Evolutionary conservation across 148 eudicot genomes (phyloP).

Genomic region (Selenicereus undatus): DNA sequence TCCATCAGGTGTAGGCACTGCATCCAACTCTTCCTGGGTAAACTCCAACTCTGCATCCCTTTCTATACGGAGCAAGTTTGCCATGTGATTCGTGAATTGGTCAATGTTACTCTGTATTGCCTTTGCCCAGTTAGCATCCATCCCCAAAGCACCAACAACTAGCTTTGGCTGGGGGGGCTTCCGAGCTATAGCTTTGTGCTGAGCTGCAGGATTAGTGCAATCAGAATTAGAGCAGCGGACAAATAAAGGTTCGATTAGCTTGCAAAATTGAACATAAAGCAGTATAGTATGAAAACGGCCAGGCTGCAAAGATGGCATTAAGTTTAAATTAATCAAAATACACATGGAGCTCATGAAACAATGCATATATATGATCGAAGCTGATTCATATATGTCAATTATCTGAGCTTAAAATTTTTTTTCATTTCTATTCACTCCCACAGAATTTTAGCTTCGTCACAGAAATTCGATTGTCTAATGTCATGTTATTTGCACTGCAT

Average conservation of each 20-base stretch:
- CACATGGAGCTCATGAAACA: not conserved
- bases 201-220: slow-evolving; percentile 48
- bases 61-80: slow-evolving; percentile 66
- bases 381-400: too few species aligned
- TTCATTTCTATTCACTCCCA: not conserved
- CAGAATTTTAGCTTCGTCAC: not conserved
- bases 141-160: slow-evolving; percentile 50
- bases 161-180: slow-evolving; percentile 50
- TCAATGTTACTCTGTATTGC: slow-evolving; percentile 64
- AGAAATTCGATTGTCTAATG: not conserved
- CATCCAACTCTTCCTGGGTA: slow-evolving; percentile 80
- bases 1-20: slow-evolving; percentile 62
- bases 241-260: not conserved
- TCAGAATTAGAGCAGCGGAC: slow-evolving; percentile 17
- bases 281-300: not conserved
- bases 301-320: not conserved
- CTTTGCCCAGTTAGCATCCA: slow-evolving; percentile 51
- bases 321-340: slow-evolving; percentile 12
- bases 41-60: slow-evolving; percentile 84
- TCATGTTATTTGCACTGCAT: not conserved
- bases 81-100: slow-evolving; percentile 55
- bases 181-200: slow-evolving; percentile 82
- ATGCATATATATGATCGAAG: not conserved
- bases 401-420: not conserved
- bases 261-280: slow-evolving; percentile 11